These are phyloP conservation scores for Aspergillus calidoustus DNA, from an alignment of 2,329 filamentous ascomycete species.

Conservation along the genomic window DNA sequence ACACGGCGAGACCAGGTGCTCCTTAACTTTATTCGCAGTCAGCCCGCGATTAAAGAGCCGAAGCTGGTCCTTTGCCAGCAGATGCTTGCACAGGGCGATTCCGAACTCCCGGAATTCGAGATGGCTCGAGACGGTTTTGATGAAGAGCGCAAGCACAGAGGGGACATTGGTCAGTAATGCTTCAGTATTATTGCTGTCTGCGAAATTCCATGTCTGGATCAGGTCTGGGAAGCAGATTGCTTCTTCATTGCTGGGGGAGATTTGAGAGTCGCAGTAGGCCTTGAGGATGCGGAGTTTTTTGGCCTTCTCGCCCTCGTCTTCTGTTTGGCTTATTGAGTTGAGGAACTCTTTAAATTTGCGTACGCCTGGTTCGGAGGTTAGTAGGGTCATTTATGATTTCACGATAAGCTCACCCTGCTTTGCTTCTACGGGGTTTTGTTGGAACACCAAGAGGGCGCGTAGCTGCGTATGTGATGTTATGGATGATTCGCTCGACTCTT, in stretches of 20 bases:
- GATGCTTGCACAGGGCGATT: conserved; percentile 75
- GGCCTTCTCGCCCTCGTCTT: conserved; percentile 41
- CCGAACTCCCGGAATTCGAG: conserved; percentile 77
- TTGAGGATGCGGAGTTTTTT: conserved; percentile 50
- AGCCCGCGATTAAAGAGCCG: conserved; percentile 80
- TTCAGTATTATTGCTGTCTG: conserved; percentile 78
- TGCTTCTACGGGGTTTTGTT: conserved; percentile 65
- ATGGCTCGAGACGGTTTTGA: conserved; percentile 75
- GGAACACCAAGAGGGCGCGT: conserved; percentile 69
- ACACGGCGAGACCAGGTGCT: conserved; percentile 86
- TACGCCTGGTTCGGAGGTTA: conserved; percentile 38
- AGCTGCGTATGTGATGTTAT: conserved; percentile 65
- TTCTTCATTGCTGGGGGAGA: conserved; percentile 55
- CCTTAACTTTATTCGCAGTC: conserved; percentile 79
- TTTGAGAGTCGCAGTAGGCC: conserved; percentile 58
- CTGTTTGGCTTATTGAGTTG: conserved; percentile 41
- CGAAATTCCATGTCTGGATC: conserved; percentile 87
- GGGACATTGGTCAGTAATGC: conserved; percentile 78
- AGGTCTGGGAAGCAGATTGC: conserved; percentile 74
- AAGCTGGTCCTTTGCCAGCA: conserved; percentile 79
- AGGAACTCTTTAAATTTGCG: conserved; percentile 52
- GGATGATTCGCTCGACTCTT: conserved; percentile 22
- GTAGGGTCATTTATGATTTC: background rate
- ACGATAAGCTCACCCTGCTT: conserved; percentile 64
- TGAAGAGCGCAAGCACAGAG: conserved; percentile 78